Base-by-base conservation (phyloP, 371 early-diverging fungal species). In the Mucor mucedo region DNA sequence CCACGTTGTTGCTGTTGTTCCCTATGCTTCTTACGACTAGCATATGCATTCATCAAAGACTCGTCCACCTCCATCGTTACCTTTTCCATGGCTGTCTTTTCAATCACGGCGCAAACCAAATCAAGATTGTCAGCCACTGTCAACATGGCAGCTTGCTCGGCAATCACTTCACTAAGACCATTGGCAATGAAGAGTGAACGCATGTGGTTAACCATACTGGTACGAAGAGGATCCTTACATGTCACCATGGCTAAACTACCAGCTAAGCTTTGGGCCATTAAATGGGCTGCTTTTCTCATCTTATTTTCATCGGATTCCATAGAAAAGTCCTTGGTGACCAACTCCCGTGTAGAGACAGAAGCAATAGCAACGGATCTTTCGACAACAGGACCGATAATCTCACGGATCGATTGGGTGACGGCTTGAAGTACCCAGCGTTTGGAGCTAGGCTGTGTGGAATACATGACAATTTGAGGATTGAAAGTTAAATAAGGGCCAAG, bases 291-390 rank as follows among this genome's bases (percentile, higher is more conserved):
- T 49, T 92, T 89, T 47, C 93, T 84, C 89, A 98, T 89, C 71
- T 90, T 90, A 53, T 92, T 91, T 68, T 97, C 98, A 68, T 95
- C 93, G 2, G 93, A 87, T 73, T 98, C 98, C 70, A 92, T 83
- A 0, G 92, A 91, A 77, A 98, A 98, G 68, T 99, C 99, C 75
- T 98, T 97, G 49, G 89, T 72, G 33, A 97, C 84, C 27, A 98
- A 79, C 58, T 97, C 98, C 2, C 91, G 85, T 1, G 97, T 96
- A 14, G 96, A 91, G 29, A 94, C 89, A 2, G 87, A 86, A 0
- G 98, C 98, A 73, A 98, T 97, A 0, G 90, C 87, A 0, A 98
- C 93, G 3, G 97, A 90, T 48, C 98, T 83, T 58, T 95, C 95
- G 2, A 96, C 95, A 11, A 96, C 93, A 28, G 95, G 92, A 0